A percentile compares a stretch with the other conserved stretches of the same genome.
phyloP scores from a whole-genome alignment of 2,329 filamentous ascomycete species.

The Hirsutella rhossiliensis region DNA sequence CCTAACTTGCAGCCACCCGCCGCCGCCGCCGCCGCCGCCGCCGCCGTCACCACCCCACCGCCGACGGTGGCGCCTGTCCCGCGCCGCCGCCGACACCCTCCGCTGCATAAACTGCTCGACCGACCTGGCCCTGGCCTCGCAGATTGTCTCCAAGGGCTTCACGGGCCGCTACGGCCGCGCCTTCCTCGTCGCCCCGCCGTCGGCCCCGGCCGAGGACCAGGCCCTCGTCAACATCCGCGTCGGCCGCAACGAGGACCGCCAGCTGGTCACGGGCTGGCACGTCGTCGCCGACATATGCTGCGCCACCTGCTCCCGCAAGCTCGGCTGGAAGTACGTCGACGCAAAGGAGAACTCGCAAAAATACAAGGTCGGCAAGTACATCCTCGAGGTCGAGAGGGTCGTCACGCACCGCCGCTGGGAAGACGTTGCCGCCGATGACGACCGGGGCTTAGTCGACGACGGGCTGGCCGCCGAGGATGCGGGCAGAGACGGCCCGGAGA shows the following conservation, averaged over 20 bases:
- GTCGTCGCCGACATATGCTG: constrained; percentile 53
- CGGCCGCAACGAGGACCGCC: constrained; percentile 40
- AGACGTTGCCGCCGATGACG: constrained; percentile 11
- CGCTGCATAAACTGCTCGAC: constrained; percentile 46
- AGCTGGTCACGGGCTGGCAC: constrained; percentile 51
- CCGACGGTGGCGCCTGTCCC: constrained; percentile 20
- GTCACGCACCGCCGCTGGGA: constrained; percentile 41
- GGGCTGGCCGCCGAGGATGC: constrained; percentile 1
- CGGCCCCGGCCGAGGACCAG: constrained; percentile 6
- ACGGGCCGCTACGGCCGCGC: constrained; percentile 53
- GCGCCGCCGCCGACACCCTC: constrained; percentile 39
- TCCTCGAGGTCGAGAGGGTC: constrained; percentile 49
- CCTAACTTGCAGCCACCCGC: too few relatives aligned
- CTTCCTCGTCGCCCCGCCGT: constrained; percentile 40
- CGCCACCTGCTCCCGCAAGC: constrained; percentile 37
- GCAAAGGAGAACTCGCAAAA: constrained; percentile 45
- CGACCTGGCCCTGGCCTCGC: constrained; percentile 47
- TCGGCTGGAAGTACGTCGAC: constrained; percentile 60
- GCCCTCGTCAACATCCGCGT: constrained; percentile 41
- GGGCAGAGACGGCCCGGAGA: constrained; percentile 11
- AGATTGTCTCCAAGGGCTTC: constrained; percentile 55
- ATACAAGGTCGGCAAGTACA: constrained; percentile 60
- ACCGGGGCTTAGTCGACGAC: constrained; percentile 2
- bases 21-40: neutral
- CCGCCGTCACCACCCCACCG: neutral